phyloP scores from a whole-genome alignment of 176 grass and related monocot genomes.

The Phragmites australis region DNA sequence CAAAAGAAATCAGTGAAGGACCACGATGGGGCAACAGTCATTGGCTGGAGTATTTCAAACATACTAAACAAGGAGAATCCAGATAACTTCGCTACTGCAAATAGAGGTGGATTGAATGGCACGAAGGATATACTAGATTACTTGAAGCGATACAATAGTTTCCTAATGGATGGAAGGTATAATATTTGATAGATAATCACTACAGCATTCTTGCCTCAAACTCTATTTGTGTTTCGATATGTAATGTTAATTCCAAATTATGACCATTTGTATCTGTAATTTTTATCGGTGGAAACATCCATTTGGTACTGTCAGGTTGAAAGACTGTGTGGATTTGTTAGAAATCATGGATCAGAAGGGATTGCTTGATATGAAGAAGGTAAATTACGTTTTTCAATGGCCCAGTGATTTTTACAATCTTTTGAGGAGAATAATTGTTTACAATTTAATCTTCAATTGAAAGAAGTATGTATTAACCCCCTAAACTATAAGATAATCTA shows the following conservation, averaged over 20 bases:
- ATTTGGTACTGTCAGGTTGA: constrained; percentile 60
- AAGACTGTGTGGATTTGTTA: constrained; percentile 74
- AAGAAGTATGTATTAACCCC: not conserved
- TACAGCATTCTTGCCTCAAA: not conserved
- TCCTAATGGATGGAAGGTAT: constrained; percentile 84
- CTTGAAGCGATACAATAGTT: constrained; percentile 67
- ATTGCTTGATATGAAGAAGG: constrained; percentile 84
- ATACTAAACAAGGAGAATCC: constrained; percentile 48
- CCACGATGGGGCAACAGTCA: constrained; percentile 40
- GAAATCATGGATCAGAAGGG: constrained; percentile 64
- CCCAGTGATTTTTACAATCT: not conserved
- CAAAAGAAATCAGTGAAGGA: constrained; percentile 48
- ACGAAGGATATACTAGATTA: constrained; percentile 52
- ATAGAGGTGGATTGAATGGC: constrained; percentile 48
- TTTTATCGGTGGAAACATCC: constrained; percentile 4
- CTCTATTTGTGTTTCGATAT: constrained; percentile 14
- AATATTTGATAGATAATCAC: constrained; percentile 27
- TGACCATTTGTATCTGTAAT: not conserved
- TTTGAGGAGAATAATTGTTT: not conserved
- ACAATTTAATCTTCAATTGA: not conserved
- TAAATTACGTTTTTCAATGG: constrained; percentile 33
- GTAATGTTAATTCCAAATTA: constrained; percentile 30
- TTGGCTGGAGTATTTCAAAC: constrained; percentile 41
- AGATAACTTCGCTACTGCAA: constrained; percentile 35
- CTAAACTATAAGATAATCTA: not conserved